Percentiles rank a stretch among this genome's conserved stretches.
Evolutionary conservation across 345 rosid species (phyloP).

Genomic region (Litchi chinensis): DNA sequence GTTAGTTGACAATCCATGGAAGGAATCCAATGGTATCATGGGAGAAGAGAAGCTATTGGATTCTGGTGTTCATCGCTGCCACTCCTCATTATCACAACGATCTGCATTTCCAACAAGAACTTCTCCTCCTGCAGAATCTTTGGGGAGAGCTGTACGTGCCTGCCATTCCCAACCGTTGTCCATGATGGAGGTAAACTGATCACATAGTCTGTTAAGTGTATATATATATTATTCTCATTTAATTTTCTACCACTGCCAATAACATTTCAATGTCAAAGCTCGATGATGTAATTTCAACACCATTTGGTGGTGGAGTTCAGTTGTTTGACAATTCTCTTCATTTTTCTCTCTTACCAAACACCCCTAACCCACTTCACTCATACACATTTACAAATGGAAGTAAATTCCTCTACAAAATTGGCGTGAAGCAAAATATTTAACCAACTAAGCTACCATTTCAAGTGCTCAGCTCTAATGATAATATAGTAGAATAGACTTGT

Average conservation of each 20-base stretch:
- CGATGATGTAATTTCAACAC: neutral
- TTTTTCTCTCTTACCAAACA: too few relatives aligned
- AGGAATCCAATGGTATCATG: constrained; percentile 32
- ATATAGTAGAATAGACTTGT: neutral
- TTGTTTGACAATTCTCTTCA: too few relatives aligned
- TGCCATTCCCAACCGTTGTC: constrained; percentile 87
- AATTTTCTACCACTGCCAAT: neutral
- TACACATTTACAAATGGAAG: too few relatives aligned
- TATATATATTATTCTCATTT: neutral
- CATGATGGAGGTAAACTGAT: constrained; percentile 64
- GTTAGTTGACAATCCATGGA: constrained; percentile 36
- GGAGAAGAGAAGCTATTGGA: constrained; percentile 50
- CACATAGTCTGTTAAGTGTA: neutral
- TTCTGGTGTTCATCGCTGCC: constrained; percentile 70
- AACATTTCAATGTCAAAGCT: constrained; percentile 11
- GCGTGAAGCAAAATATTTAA: too few relatives aligned
- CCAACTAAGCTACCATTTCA: neutral
- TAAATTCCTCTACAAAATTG: too few relatives aligned
- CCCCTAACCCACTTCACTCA: too few relatives aligned
- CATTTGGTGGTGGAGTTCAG: neutral
- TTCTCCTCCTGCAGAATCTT: constrained; percentile 58
- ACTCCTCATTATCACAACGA: constrained; percentile 76
- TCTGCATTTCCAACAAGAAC: constrained; percentile 51
- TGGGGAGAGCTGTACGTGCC: constrained; percentile 59
- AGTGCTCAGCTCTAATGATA: too few relatives aligned